A percentile compares a stretch with the other conserved stretches of the same genome.
Evolutionary conservation across 225 moss, liverwort and hornwort species (phyloP).

Genomic region (Pseudisothecium myosuroides): DNA sequence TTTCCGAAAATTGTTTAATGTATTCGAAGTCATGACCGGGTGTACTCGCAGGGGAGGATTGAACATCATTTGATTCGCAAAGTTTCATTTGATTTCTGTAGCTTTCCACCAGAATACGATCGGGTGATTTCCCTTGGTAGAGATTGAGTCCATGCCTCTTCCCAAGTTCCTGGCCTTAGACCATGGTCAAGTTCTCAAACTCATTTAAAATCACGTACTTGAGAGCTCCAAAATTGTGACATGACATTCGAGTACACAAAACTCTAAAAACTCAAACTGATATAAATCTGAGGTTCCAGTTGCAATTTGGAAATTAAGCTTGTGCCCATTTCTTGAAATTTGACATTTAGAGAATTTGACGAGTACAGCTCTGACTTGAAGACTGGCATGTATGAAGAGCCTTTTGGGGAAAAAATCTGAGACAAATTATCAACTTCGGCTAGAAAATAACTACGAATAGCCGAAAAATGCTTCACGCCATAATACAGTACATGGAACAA

Average conservation of each 20-base stretch:
- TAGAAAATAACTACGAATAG: neutral
- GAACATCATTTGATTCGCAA: neutral
- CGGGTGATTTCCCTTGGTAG: no score
- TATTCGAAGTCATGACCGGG: neutral
- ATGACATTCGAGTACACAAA: neutral
- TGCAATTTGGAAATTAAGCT: neutral
- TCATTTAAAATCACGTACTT: neutral
- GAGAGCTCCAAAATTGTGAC: neutral
- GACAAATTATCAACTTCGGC: neutral
- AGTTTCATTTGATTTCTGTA: neutral
- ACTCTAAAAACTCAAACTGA: neutral
- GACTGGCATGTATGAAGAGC: neutral
- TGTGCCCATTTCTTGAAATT: neutral
- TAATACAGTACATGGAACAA: no score
- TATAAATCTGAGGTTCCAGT: neutral
- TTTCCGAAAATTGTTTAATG: neutral
- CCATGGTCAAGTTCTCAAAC: no score
- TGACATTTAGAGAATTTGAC: neutral
- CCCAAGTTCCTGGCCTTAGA: no score
- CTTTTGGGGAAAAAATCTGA: neutral
- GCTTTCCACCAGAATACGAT: no score
- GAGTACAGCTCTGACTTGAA: neutral
- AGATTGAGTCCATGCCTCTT: no score
- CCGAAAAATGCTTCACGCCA: rapidly evolving
- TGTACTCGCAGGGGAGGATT: neutral